Evolutionary conservation across 2,329 filamentous ascomycete genomes (phyloP), one percentile per base, ranked within the genome.

Genomic region (Pezicula rhizophila): DNA sequence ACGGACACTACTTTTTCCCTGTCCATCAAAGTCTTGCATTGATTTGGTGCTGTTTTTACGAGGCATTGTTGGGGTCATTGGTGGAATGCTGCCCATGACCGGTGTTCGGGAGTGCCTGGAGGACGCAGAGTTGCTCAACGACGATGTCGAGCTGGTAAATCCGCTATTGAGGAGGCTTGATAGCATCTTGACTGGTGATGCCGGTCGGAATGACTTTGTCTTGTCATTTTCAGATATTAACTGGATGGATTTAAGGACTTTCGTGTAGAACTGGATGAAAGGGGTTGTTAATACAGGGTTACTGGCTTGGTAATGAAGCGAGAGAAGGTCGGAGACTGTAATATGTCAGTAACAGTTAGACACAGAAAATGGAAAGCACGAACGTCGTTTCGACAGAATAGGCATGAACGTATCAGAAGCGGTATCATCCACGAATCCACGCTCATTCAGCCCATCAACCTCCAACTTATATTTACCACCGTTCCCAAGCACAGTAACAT

Each of bases 181-280:
- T 14, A 97, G 74, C 61, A 96, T 76, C 65, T 96, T 97, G 42
- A 95, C 88, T 0, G 92, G 91, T 1, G 91, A 96, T n/a, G 85
- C 80, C 4, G 83, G 82, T 8, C 92, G 77, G 62, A 88, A 87
- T 1, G 82, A 83, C 47, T 78, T 78, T 10, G 80, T 78, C 64
- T 80, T 86, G 60, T 84, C 80, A 0, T 78, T 75, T 37, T 84
- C 78, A 28, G 80, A 72, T 17, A 79, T 73, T 37, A 87, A 73
- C 42, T 77, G 78, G 20, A 96, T 70, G 4, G 82, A 81, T 31
- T 84, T 84, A 25, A 96, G 73, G 2, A 88, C 80, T 53, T 89
- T 89, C 41, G 83, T 82, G 61, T 96, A 87, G 56, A 87, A 89
- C 10, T 83, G 83, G 3, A 95, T 77, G 52, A 95, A 72, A 0